A percentile compares a stretch with the other conserved stretches of the same genome.
Conservation (phyloP, 1,284 basidiomycete species). For the Vanrija sp. region DNA sequence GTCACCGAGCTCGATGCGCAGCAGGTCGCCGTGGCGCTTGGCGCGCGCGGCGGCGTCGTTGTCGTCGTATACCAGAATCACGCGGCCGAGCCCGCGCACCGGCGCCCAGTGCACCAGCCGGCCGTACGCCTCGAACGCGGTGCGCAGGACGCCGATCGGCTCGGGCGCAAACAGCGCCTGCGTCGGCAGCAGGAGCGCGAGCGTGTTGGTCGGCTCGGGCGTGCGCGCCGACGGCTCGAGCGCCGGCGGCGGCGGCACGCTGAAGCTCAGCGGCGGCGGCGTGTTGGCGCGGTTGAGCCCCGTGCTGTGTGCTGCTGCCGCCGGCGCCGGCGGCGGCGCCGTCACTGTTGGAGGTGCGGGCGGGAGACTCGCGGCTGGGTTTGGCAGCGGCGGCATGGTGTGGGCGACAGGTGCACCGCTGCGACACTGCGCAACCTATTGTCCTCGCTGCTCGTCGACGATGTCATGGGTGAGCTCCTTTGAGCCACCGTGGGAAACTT, state of each 20-base stretch:
- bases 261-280: not conserved
- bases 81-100: constrained; percentile 69
- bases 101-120: constrained; percentile 81
- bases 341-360: not conserved
- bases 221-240: not conserved
- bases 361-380: not conserved
- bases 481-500: too few relatives aligned
- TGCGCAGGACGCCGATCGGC: constrained; percentile 62
- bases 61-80: constrained; percentile 70
- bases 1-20: constrained; percentile 29
- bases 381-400: not conserved
- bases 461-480: too few relatives aligned
- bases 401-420: not conserved
- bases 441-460: too few relatives aligned
- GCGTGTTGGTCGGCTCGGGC: constrained; percentile 59
- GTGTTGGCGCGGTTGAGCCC: not conserved
- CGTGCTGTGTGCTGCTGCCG: not conserved
- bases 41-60: constrained; percentile 50
- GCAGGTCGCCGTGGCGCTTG: constrained; percentile 43
- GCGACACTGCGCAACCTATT: too few relatives aligned
- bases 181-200: constrained; percentile 64
- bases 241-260: constrained; percentile 20
- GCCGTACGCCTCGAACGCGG: constrained; percentile 70
- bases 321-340: not conserved
- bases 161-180: constrained; percentile 64